Evolutionary conservation across 371 early-diverging fungal species (phyloP).

Genomic region (Apophysomyces variabilis): DNA sequence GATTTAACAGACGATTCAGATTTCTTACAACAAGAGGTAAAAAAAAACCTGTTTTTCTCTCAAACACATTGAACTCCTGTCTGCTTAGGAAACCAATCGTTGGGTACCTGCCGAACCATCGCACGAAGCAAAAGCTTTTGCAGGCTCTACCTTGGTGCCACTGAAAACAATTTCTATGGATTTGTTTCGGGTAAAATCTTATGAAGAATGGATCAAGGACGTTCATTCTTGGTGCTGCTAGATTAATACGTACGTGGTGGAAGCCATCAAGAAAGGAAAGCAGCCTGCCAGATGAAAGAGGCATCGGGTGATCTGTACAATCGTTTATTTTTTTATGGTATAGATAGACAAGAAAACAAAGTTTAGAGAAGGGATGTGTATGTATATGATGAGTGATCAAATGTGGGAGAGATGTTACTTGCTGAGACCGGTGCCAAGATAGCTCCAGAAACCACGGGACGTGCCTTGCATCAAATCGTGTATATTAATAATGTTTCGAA

Average conservation of each 20-base stretch:
- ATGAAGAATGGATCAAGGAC: neutral
- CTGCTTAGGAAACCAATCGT: conserved; percentile 11
- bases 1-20: conserved; percentile 37
- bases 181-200: conserved; percentile 37
- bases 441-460: conserved; percentile 77
- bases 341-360: neutral
- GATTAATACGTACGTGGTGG: conserved; percentile 27
- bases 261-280: conserved; percentile 27
- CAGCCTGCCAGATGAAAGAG: conserved; percentile 13
- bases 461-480: conserved; percentile 86
- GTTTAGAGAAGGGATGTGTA: conserved; percentile 1
- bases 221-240: conserved; percentile 18
- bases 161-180: conserved; percentile 55
- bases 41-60: neutral
- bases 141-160: conserved; percentile 36
- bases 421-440: conserved; percentile 45
- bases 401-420: conserved; percentile 3
- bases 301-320: conserved; percentile 6
- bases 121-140: conserved; percentile 16
- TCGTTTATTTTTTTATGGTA: conserved; percentile 24
- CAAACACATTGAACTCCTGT: no score
- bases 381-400: neutral
- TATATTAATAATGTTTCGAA: conserved; percentile 70
- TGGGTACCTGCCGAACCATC: conserved; percentile 55
- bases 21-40: conserved; percentile 13